Percentiles rank a stretch among this genome's conserved stretches.
phyloP scores from a whole-genome alignment of 495 filamentous ascomycete species.

The Paragyromitra xinjiangensis region DNA sequence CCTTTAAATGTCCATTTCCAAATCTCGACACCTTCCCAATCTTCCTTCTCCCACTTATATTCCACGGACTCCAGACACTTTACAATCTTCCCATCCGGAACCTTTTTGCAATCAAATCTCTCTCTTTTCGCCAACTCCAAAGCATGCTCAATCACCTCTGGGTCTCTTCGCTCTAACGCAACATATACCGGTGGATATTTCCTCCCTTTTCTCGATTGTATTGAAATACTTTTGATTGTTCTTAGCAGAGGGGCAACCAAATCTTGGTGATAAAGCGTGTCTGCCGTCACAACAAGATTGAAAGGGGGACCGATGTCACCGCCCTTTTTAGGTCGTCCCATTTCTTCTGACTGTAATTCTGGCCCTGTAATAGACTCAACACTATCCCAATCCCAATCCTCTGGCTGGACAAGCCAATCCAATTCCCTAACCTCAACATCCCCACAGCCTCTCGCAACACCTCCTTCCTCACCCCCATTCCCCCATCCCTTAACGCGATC shows the following conservation, averaged over 20 bases:
- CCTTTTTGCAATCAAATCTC: constrained; percentile 46
- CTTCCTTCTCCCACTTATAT: constrained; percentile 58
- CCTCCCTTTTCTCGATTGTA: constrained; percentile 20
- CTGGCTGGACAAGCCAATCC: constrained; percentile 44
- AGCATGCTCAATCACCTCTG: constrained; percentile 39
- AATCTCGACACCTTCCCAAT: constrained; percentile 58
- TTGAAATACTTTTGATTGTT: constrained; percentile 39
- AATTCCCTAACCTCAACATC: constrained; percentile 32
- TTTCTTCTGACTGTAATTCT: background rate
- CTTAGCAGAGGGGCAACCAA: constrained; percentile 40
- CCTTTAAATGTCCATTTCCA: constrained; percentile 56
- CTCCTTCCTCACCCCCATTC: constrained; percentile 1
- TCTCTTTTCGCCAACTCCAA: constrained; percentile 31
- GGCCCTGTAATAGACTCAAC: constrained; percentile 8
- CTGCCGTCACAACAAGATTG: constrained; percentile 51
- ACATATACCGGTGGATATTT: constrained; percentile 43
- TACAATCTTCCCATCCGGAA: constrained; percentile 59
- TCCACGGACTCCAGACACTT: constrained; percentile 57
- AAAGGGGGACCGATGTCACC: constrained; percentile 13
- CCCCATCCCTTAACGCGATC: constrained; percentile 5
- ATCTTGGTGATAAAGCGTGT: constrained; percentile 49
- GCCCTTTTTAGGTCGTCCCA: background rate
- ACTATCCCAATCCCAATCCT: constrained; percentile 32
- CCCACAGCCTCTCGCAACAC: constrained; percentile 18
- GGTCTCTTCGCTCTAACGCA: constrained; percentile 52